phyloP scores from a whole-genome alignment of 2,329 filamentous ascomycete species.

The Phialophora tarda region DNA sequence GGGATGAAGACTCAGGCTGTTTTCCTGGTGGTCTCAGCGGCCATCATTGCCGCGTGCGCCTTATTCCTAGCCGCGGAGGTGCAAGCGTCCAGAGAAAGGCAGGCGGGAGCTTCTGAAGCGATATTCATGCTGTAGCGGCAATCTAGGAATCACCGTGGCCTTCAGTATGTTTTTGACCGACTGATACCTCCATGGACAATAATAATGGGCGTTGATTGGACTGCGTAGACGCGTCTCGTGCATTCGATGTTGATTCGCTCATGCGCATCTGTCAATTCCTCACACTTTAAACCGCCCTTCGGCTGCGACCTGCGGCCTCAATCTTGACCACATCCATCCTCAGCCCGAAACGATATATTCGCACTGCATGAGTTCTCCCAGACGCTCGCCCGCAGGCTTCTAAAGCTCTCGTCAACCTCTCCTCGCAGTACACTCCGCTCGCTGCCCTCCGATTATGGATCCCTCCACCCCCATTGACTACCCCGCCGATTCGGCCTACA shows the following conservation, averaged over 20 bases:
- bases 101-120: not conserved
- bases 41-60: constrained; percentile 53
- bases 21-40: constrained; percentile 51
- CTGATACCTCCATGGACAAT: not conserved
- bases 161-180: not conserved
- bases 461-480: constrained; percentile 21
- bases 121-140: constrained; percentile 8
- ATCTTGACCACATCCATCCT: constrained; percentile 12
- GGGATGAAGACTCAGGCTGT: constrained; percentile 92
- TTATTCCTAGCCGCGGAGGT: constrained; percentile 51
- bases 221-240: constrained; percentile 19
- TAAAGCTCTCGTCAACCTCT: constrained; percentile 9
- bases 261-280: constrained; percentile 10
- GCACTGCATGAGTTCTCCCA: constrained; percentile 27
- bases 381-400: constrained; percentile 22
- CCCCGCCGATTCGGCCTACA: constrained; percentile 39
- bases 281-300: constrained; percentile 18
- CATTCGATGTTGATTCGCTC: constrained; percentile 21
- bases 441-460: constrained; percentile 27
- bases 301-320: constrained; percentile 11
- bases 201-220: constrained; percentile 14
- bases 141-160: not conserved
- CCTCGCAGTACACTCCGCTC: constrained; percentile 13
- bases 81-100: constrained; percentile 28
- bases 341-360: constrained; percentile 15